Base-by-base conservation (phyloP, 306 rosid species). In the Corylus heterophylla region DNA sequence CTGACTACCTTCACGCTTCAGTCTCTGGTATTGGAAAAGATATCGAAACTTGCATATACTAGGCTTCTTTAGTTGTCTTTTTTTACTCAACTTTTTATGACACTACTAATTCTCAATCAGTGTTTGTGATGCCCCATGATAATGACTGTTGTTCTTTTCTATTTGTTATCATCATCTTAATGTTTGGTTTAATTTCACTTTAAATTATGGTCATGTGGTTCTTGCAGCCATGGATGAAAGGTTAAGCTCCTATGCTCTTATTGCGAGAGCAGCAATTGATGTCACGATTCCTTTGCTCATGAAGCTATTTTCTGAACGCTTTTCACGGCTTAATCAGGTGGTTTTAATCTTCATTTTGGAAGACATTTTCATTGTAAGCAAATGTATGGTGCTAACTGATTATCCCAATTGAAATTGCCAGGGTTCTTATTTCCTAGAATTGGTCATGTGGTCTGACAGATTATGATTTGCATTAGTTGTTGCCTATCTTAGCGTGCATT, bases 191-290 rank as follows among this genome's bases (percentile, higher is more conserved):
- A 55, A 51, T 67, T 82, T 73, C 74, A 39, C 76, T 81, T 84
- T 4, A 63, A 12, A 51, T 61, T 67, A 83, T 64, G 54, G 69
- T 47, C 75, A 54, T 77, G 69, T 79, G 79, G 54, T 80, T 49
- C 79, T 86, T 82, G 88, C 92, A 94, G 98, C 98, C 81, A 91
- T 94, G 97, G 97, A 94, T 84, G 98, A 94, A 89, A 88, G 98
- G 73, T 62, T 94, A 85, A 85, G 91, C 89, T 93, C 97, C 22
- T 94, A 94, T 87, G 97, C 97, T 66, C 95, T 94, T 55, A 92
- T 94, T 79, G 98, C 97, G 0, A 89, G 98, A 88, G 91, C 93
- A 82, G 86, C 97, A 54, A 79, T 87, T 82, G 92, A 91, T 79
- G 86, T 83, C 80, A 78, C 98, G 71, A 87, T 95, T 86, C 97